These are phyloP conservation scores for Epichloe amarillans DNA, from an alignment of 2,329 filamentous ascomycete genomes.

Conservation along the genomic window DNA sequence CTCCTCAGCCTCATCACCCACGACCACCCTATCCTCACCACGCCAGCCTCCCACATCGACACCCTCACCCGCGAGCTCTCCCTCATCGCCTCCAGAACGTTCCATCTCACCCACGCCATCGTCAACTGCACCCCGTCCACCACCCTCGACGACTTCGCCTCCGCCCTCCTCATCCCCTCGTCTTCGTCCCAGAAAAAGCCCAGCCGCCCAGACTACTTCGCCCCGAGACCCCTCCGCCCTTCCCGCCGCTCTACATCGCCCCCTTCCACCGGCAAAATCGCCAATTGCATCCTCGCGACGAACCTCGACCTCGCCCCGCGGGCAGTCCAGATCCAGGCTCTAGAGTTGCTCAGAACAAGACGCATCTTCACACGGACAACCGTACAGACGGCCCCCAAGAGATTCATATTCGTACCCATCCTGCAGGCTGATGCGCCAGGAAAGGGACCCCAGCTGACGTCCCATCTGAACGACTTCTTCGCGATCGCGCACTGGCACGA, in stretches of 20 bases:
- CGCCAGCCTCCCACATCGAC: conserved; percentile 46
- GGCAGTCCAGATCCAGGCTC: conserved; percentile 68
- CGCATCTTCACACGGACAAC: conserved; percentile 65
- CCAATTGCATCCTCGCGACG: conserved; percentile 71
- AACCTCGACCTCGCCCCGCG: conserved; percentile 63
- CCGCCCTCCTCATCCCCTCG: conserved; percentile 44
- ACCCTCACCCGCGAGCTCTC: conserved; percentile 61
- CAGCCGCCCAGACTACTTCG: conserved; percentile 18
- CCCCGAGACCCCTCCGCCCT: conserved; percentile 10
- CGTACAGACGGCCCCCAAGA: conserved; percentile 59
- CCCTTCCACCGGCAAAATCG: conserved; percentile 37
- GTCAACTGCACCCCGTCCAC: conserved; percentile 61
- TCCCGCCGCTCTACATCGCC: conserved; percentile 16
- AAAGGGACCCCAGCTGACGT: conserved; percentile 31
- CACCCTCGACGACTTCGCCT: conserved; percentile 69
- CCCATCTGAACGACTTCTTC: conserved; percentile 66
- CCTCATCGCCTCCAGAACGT: conserved; percentile 57
- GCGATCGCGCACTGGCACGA: conserved; percentile 81
- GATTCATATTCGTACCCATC: conserved; percentile 72
- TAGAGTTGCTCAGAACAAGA: conserved; percentile 65
- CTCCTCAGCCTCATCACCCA: conserved; percentile 68
- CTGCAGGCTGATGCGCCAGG: conserved; percentile 36
- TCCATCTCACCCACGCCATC: conserved; percentile 56
- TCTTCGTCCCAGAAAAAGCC: conserved; percentile 9
- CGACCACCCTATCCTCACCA: conserved; percentile 83